Conservation (phyloP, 164 flowering plant species). For the Nymphaea colorata region DNA sequence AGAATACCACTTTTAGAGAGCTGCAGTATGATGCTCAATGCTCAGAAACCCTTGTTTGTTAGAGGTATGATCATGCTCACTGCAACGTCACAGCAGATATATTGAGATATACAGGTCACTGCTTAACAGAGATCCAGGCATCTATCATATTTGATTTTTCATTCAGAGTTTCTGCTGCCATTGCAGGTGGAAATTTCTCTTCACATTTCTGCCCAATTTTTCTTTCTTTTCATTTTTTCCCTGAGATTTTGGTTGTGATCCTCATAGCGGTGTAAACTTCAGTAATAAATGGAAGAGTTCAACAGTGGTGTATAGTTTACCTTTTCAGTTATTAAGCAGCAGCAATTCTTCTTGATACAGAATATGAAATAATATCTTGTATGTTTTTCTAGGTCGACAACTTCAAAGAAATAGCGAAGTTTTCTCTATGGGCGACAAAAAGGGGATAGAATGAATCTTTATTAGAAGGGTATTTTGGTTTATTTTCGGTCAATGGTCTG, state of each 20-base stretch:
- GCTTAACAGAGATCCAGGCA: background rate
- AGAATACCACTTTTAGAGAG: no score
- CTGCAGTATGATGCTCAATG: background rate
- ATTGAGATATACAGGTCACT: background rate
- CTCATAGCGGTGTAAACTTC: background rate
- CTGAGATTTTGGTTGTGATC: background rate
- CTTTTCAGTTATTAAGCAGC: background rate
- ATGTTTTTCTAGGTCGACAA: background rate
- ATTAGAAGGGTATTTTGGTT: background rate
- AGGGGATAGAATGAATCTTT: background rate
- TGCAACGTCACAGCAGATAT: background rate
- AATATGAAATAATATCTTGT: no score
- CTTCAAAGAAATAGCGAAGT: background rate
- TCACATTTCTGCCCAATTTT: background rate
- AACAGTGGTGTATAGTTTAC: background rate
- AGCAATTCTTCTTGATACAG: no score
- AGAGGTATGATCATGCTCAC: background rate
- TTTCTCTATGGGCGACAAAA: background rate
- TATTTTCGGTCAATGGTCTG: background rate
- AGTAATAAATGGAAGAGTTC: background rate
- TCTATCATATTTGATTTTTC: background rate
- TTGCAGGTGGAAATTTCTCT: background rate
- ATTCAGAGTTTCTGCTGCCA: background rate
- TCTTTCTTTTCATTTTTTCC: background rate
- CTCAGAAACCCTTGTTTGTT: background rate